Evolutionary conservation across 306 rosid species (phyloP).

Genomic region (Cucurbita maxima): DNA sequence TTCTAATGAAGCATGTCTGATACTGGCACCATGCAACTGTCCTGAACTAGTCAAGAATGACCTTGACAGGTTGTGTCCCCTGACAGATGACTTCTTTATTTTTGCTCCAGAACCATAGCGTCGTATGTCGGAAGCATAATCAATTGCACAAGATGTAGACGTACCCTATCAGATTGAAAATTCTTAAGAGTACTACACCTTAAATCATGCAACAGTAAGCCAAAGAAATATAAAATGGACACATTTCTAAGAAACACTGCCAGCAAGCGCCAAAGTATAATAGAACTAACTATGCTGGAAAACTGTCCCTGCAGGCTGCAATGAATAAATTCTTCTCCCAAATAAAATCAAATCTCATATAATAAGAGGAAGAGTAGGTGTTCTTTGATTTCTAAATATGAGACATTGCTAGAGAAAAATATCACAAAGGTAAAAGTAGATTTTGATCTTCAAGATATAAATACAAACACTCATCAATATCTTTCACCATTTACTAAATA

Average conservation of each 20-base stretch:
- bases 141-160: constrained; percentile 22
- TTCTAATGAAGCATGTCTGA: constrained; percentile 23
- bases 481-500: background rate
- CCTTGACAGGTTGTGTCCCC: constrained; percentile 18
- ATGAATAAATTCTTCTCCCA: background rate
- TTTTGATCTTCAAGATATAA: background rate
- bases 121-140: constrained; percentile 34
- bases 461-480: background rate
- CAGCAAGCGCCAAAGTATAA: background rate
- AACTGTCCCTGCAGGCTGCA: background rate
- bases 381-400: background rate
- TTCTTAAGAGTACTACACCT: background rate
- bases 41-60: constrained; percentile 29
- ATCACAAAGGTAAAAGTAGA: background rate
- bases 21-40: constrained; percentile 25
- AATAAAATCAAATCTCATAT: background rate
- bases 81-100: constrained; percentile 59
- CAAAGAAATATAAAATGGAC: background rate
- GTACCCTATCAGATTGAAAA: background rate
- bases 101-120: constrained; percentile 70
- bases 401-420: background rate
- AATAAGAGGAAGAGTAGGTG: background rate
- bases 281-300: background rate
- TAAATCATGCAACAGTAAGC: background rate
- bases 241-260: background rate